Evolutionary conservation across 75 land plant species (phyloP), one percentile per base, ranked within the genome.

Genomic region (Isoetes taiwanensis): DNA sequence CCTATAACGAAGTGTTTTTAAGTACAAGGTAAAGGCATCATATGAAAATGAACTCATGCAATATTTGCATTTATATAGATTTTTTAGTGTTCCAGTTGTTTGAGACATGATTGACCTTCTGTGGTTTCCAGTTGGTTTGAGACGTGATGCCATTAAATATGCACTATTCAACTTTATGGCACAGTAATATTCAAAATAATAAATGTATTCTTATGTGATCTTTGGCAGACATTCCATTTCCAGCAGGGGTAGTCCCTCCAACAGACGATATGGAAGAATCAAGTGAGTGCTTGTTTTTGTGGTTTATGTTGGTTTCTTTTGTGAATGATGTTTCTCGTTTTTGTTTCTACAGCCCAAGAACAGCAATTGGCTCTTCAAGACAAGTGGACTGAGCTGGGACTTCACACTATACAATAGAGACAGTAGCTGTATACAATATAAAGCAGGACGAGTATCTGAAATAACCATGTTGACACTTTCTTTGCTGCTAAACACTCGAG

Each of bases 321-420:
- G 19, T 54, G 28, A 24, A 34, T 40, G 37, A 29, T 27, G 21
- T 0, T 27, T 33, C 20, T 32, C 6, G 14, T 29, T 27, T 37
- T 24, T 40, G 56, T 58, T 48, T 56, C 34, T 30, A 11, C 67
- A 70, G 72, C 63, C 58, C 67, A 63, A 48, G 72, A 71, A 29
- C 68, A 71, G 50, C 68, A 46, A 38, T 42, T 64, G 27, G 68
- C 61, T 8, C 50, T 27, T 38, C 74, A 71, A 54, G 74, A 65
- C 58, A 71, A 71, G 39, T 71, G 74, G 74, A 71, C 61, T 56
- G 68, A 71, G 42, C 61, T 71, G 31, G 74, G 74, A 26, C 25
- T 71, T 28, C 67, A 64, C 23, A 71, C 68, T 19, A 52, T 71
- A 37, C 68, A 59, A 46, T 71, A n/a, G n/a, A n/a, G n/a, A n/a